phyloP scores from a whole-genome alignment of 2,329 filamentous ascomycete genomes.

The Coleophoma crateriformis region DNA sequence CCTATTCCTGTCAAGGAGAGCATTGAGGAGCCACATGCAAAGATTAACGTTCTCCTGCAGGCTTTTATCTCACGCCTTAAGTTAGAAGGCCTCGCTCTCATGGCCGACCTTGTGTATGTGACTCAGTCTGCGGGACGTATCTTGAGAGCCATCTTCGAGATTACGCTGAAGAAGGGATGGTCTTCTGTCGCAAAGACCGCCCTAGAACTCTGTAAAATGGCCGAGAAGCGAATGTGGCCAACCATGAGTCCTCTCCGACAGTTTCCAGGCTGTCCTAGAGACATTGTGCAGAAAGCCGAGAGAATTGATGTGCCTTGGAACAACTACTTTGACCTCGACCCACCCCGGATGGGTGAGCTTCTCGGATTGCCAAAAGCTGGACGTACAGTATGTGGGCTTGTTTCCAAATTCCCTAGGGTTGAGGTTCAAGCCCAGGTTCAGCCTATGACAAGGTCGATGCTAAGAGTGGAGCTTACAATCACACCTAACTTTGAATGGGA shows the following conservation, averaged over 20 bases:
- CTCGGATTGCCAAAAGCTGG: constrained; percentile 87
- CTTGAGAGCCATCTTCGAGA: constrained; percentile 91
- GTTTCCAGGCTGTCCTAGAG: constrained; percentile 74
- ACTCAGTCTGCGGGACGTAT: constrained; percentile 98
- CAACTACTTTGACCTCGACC: constrained; percentile 93
- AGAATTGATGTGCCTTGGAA: constrained; percentile 90
- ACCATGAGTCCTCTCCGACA: constrained; percentile 96
- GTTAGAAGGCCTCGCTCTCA: constrained; percentile 87
- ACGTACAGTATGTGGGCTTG: constrained; percentile 75
- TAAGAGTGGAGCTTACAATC: constrained; percentile 84
- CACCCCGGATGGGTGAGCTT: constrained; percentile 92
- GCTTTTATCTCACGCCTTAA: constrained; percentile 94
- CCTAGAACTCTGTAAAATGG: constrained; percentile 96
- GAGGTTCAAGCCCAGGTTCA: constrained; percentile 92
- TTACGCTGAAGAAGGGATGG: constrained; percentile 96
- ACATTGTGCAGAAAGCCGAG: constrained; percentile 89
- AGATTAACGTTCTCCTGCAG: constrained; percentile 96
- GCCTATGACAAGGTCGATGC: constrained; percentile 88
- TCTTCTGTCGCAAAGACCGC: constrained; percentile 87
- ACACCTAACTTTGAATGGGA: constrained; percentile 97
- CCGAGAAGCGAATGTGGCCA: constrained; percentile 99
- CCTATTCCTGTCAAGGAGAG: constrained; percentile 97
- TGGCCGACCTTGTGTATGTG: constrained; percentile 98
- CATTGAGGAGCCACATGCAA: constrained; percentile 92
- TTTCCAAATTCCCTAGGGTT: constrained; percentile 88